A percentile compares a stretch with the other conserved stretches of the same genome.
Conservation (phyloP, 768 basidiomycete species). For the Suillus occidentalis region DNA sequence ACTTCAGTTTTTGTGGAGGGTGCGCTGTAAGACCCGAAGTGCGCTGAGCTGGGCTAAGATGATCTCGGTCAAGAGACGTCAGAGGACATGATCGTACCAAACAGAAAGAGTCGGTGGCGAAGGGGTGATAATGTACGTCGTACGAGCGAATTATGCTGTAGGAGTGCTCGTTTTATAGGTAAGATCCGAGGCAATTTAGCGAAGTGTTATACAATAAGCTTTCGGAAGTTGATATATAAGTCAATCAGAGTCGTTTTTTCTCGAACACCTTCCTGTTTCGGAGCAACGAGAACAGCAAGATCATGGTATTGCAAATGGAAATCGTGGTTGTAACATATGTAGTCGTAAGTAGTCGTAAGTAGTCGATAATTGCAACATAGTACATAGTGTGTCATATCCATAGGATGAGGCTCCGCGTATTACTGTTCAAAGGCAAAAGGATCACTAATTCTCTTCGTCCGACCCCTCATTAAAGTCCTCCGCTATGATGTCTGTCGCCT, state of each 20-base stretch:
- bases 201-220: not conserved
- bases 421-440: not conserved
- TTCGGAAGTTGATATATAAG: too few relatives aligned
- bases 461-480: not conserved
- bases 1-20: constrained; percentile 68
- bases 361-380: not conserved
- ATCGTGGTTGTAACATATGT: not conserved
- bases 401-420: not conserved
- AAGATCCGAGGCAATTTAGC: not conserved
- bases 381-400: not conserved
- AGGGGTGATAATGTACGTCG: constrained; percentile 11
- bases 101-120: constrained; percentile 9
- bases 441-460: not conserved
- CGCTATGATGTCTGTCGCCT: not conserved
- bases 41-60: constrained; percentile 60
- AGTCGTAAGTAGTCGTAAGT: not conserved
- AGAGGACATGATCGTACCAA: constrained; percentile 26
- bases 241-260: not conserved
- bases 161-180: not conserved
- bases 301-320: not conserved
- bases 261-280: not conserved
- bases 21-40: constrained; percentile 73
- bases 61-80: constrained; percentile 71
- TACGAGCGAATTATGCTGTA: not conserved
- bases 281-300: not conserved